Evolutionary conservation across 2,329 filamentous ascomycete genomes (phyloP).

Genomic region (Anisogramma anomala): DNA sequence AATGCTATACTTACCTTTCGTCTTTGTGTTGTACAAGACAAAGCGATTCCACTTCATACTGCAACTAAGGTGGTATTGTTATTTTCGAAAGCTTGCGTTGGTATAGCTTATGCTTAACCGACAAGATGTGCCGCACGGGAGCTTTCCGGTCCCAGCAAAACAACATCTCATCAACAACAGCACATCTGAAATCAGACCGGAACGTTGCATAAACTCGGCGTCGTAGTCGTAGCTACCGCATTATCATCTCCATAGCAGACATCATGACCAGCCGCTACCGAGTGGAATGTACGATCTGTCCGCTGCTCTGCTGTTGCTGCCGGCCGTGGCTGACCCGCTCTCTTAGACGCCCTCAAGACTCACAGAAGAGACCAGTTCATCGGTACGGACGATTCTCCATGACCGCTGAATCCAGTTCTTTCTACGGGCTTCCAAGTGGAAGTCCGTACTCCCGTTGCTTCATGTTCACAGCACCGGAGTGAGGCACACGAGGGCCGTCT

Average conservation of each 20-base stretch:
- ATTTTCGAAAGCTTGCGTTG: too few relatives aligned
- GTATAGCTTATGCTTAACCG: too few relatives aligned
- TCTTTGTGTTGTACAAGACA: too few relatives aligned
- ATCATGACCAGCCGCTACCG: constrained; percentile 53
- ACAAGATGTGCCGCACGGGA: too few relatives aligned
- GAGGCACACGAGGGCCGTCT: too few relatives aligned
- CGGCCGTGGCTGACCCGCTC: constrained; percentile 6
- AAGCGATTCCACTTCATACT: too few relatives aligned
- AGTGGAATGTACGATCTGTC: constrained; percentile 55
- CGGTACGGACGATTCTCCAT: constrained; percentile 34
- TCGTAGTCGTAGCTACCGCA: background rate
- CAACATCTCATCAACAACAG: too few relatives aligned
- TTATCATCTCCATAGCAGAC: background rate
- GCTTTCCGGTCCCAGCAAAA: too few relatives aligned
- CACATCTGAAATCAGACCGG: background rate
- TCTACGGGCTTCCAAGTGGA: background rate
- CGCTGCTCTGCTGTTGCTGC: background rate
- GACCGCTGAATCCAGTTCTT: background rate
- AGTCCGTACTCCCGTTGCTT: too few relatives aligned
- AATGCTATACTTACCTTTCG: too few relatives aligned
- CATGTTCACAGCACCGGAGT: too few relatives aligned
- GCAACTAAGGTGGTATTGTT: too few relatives aligned
- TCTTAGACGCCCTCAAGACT: constrained; percentile 58
- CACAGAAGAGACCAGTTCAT: constrained; percentile 86
- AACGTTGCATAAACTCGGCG: background rate